phyloP scores from a whole-genome alignment of 352 stramenopile species.

The Phytophthora hybrid region DNA sequence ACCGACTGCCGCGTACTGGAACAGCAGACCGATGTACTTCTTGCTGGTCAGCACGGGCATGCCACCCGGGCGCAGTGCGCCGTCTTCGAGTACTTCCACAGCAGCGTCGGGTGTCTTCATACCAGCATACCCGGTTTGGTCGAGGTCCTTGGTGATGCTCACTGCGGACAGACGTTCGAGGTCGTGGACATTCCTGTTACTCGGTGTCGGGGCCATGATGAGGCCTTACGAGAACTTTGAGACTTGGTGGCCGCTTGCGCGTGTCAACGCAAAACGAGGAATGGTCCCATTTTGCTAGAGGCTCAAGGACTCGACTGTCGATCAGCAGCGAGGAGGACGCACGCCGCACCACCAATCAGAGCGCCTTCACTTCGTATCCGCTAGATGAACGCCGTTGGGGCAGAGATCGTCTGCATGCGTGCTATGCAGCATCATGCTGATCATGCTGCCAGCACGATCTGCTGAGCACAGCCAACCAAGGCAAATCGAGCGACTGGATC shows the following conservation, averaged over 20 bases:
- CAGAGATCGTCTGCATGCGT: background rate
- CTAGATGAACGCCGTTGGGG: no score
- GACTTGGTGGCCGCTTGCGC: conserved; percentile 2
- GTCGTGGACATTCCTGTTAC: conserved; percentile 23
- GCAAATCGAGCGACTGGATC: conserved; percentile 7
- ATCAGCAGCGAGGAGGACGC: background rate
- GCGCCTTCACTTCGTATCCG: background rate
- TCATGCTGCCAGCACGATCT: conserved; percentile 8
- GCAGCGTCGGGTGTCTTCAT: conserved; percentile 34
- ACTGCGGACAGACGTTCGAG: conserved; percentile 46
- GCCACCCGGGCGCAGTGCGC: conserved; percentile 40
- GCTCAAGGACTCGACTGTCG: background rate
- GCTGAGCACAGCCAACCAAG: conserved; percentile 29
- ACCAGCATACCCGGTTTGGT: conserved; percentile 32
- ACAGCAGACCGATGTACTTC: conserved; percentile 49
- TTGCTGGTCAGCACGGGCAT: conserved; percentile 39
- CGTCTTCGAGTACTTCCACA: conserved; percentile 29
- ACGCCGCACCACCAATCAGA: background rate
- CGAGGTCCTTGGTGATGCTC: conserved; percentile 34
- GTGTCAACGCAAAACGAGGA: conserved; percentile 22
- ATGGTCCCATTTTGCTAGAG: background rate
- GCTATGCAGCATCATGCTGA: no score
- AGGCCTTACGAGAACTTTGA: background rate
- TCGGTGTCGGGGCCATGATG: conserved; percentile 23
- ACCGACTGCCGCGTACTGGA: conserved; percentile 54